Percentiles rank a stretch among this genome's conserved stretches.
These are phyloP conservation scores for Pancytospora philotis DNA, from an alignment of 371 early-diverging fungal genomes.

Conservation along the genomic window DNA sequence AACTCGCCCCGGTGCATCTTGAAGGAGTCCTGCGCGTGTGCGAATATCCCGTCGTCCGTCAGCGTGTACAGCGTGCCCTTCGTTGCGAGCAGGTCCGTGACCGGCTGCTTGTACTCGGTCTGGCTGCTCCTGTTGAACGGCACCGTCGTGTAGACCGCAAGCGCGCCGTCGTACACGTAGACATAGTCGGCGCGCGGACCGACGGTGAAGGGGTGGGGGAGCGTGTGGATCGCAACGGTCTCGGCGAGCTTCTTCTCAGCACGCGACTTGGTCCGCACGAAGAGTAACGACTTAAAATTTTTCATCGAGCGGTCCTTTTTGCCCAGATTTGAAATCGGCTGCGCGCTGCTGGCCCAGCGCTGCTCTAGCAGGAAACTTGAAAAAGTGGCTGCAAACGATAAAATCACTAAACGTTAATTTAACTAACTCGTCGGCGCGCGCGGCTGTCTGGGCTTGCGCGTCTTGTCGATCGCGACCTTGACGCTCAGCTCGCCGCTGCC, in stretches of 20 bases:
- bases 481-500: slow-evolving; percentile 5
- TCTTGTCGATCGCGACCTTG: slow-evolving; percentile 20
- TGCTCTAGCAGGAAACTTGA: too few relatives aligned
- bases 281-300: too few relatives aligned
- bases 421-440: not conserved
- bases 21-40: not conserved
- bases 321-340: too few relatives aligned
- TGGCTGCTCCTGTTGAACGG: not conserved
- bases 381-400: too few relatives aligned
- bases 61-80: not conserved
- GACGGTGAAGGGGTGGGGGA: not conserved
- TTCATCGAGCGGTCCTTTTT: too few relatives aligned
- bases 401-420: too few relatives aligned
- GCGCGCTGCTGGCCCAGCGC: too few relatives aligned
- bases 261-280: too few relatives aligned
- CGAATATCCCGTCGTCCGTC: not conserved
- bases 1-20: not conserved
- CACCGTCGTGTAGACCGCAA: not conserved
- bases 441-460: not conserved
- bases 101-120: not conserved
- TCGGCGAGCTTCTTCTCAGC: not conserved
- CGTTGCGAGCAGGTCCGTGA: not conserved
- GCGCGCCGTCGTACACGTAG: not conserved
- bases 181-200: not conserved
- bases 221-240: not conserved